Base-by-base conservation (phyloP, 179 eudicot genomes). In the Camellia oleifera region DNA sequence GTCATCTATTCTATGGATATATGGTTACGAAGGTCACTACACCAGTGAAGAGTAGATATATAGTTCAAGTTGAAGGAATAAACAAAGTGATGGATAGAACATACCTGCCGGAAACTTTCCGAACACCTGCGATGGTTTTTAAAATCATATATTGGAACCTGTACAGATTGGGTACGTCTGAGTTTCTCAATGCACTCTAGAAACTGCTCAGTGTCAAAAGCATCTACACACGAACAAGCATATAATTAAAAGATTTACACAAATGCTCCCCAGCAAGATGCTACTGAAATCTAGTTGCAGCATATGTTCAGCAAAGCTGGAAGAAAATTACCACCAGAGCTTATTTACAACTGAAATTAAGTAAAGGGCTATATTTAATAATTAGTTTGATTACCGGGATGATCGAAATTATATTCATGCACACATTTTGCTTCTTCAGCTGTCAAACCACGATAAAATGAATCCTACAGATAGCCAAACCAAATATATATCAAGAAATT, bases 191-290 rank as follows among this genome's bases (percentile, higher is more conserved):
- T 78, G 68, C 99, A 95, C 77, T 95, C 99, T 76, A 95, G 86
- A 58, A 95, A 89, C 88, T 95, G 97, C 87, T 94, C 99, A 7
- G 97, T 95, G 89, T 95, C 99, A 88, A 95, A 95, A 77, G 99
- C 99, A 89, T 95, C 99, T 95, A 81, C 82, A 89, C 32, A 73
- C 44, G 48, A 81, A 73, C 46, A 78, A 64, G 71, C 11, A 42
- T 17, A 50, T 26, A 73, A 74, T 74, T 63, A 45, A 46, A 80
- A 77, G 57, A 58, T 45, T 74, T 40, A 32, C 5, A 1, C 48
- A 18, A 42, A 76, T 23, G 54, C 44, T 14, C 40, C 53, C 20
- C 14, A 4, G 26, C 74, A 75, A 65, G 48, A 67, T 26, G 40
- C 18, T 56, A 44, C 15, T 57, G 67, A 69, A 54, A 69, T 78